A percentile compares a stretch with the other conserved stretches of the same genome.
Evolutionary conservation across 805 yeast genomes (phyloP).

Genomic region (Lipomyces lipofer): DNA sequence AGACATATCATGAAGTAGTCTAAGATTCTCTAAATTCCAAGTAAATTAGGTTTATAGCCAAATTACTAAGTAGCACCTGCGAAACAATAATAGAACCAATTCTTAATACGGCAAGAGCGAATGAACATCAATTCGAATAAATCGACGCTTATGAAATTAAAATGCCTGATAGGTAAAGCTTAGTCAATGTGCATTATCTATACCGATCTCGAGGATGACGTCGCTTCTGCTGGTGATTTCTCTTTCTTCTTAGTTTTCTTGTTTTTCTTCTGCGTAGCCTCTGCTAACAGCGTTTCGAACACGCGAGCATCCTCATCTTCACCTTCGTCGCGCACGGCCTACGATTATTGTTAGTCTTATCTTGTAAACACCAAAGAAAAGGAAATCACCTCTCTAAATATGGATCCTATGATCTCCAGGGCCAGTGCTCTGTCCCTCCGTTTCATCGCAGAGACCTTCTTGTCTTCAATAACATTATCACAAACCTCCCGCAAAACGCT

Average conservation of each 20-base stretch:
- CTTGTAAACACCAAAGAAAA: not conserved
- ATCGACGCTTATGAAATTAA: no score
- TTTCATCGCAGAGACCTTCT: constrained; percentile 56
- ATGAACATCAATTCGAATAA: no score
- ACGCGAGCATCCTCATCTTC: constrained; percentile 89
- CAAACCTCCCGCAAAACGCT: constrained; percentile 79
- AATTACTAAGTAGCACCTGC: no score
- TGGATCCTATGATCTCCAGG: constrained; percentile 65
- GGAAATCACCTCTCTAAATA: constrained; percentile 48
- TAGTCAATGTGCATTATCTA: no score
- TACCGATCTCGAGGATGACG: no score
- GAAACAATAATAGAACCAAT: no score
- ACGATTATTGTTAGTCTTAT: not conserved
- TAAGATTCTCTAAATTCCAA: no score
- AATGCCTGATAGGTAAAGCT: no score
- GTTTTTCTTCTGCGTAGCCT: constrained; percentile 64
- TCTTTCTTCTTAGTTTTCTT: constrained; percentile 48
- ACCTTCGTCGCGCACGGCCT: constrained; percentile 71
- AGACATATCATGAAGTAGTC: no score
- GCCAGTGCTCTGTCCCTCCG: constrained; percentile 80
- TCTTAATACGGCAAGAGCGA: no score
- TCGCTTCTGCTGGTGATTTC: constrained; percentile 6
- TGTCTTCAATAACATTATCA: constrained; percentile 73
- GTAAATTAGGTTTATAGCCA: no score
- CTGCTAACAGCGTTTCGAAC: constrained; percentile 90